Conservation (phyloP, 148 eudicot genomes). For the Polygonum maritimum region DNA sequence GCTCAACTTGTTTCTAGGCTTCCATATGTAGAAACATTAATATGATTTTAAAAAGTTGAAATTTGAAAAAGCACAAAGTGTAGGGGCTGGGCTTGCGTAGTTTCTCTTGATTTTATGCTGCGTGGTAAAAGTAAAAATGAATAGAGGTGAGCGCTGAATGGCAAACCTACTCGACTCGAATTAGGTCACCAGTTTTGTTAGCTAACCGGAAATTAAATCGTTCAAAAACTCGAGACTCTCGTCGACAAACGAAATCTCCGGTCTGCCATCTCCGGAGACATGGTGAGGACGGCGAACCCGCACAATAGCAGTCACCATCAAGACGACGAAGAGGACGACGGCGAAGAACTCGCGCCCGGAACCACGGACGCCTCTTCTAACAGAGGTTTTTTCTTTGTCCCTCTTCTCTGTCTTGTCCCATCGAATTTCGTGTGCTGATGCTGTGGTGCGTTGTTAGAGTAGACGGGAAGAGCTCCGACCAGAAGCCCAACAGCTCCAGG, state of each 20-base stretch:
- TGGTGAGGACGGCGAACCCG: constrained; percentile 22
- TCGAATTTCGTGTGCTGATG: constrained; percentile 5
- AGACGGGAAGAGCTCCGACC: constrained; percentile 48
- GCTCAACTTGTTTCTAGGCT: too few species aligned
- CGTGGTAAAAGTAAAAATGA: too few species aligned
- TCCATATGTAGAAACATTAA: too few species aligned
- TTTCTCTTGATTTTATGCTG: too few species aligned
- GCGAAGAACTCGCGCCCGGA: constrained; percentile 36
- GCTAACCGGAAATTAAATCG: neutral
- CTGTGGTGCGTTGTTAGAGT: constrained; percentile 16
- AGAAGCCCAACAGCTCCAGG: constrained; percentile 39
- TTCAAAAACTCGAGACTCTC: neutral
- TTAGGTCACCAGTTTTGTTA: neutral
- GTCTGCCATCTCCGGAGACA: neutral
- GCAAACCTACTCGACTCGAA: neutral
- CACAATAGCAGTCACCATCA: constrained; percentile 14
- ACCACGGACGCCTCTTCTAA: constrained; percentile 46
- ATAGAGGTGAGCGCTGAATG: neutral
- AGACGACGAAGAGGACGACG: constrained; percentile 48
- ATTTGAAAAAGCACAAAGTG: too few species aligned
- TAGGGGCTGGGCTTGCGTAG: too few species aligned
- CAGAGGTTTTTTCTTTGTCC: constrained; percentile 23
- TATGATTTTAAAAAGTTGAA: too few species aligned
- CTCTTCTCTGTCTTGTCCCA: neutral
- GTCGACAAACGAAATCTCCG: neutral